A percentile compares a stretch with the other conserved stretches of the same genome.
Conservation (phyloP, 202 grass and related monocot species). For the Schoenoplectus triqueter region DNA sequence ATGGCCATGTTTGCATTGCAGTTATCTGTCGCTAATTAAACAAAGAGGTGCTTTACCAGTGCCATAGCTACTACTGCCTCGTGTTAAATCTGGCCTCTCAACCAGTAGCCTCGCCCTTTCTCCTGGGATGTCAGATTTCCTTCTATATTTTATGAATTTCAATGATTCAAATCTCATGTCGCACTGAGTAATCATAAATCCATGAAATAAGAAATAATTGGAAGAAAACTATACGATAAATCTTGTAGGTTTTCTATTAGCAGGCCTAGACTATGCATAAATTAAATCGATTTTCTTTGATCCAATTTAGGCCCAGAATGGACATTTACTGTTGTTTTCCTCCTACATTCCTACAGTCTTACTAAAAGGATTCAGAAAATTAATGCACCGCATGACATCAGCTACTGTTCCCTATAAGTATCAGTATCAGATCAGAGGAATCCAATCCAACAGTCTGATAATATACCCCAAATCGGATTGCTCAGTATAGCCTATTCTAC, state of each 20-base stretch:
- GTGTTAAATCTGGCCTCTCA: not conserved
- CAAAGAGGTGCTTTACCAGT: constrained; percentile 21
- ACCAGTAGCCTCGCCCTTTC: not conserved
- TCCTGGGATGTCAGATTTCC: not conserved
- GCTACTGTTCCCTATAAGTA: not conserved
- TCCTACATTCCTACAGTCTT: not conserved
- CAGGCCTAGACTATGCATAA: not conserved
- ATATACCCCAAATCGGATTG: not conserved
- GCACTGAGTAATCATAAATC: not conserved
- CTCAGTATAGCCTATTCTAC: not conserved
- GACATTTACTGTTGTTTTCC: not conserved
- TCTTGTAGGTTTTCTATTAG: not conserved
- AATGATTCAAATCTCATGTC: constrained; percentile 8
- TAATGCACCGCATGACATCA: not conserved
- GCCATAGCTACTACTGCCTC: not conserved
- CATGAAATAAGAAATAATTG: not conserved
- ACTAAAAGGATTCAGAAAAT: not conserved
- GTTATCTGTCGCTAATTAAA: not conserved
- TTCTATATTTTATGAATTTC: constrained; percentile 8
- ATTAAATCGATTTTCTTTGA: not conserved
- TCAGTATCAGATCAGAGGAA: not conserved
- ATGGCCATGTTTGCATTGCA: constrained; percentile 16
- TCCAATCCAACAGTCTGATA: too few relatives aligned
- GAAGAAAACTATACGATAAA: not conserved
- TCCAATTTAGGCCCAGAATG: constrained; percentile 4